phyloP scores from a whole-genome alignment of 257 asterid species.

The Scutellaria galericulata region DNA sequence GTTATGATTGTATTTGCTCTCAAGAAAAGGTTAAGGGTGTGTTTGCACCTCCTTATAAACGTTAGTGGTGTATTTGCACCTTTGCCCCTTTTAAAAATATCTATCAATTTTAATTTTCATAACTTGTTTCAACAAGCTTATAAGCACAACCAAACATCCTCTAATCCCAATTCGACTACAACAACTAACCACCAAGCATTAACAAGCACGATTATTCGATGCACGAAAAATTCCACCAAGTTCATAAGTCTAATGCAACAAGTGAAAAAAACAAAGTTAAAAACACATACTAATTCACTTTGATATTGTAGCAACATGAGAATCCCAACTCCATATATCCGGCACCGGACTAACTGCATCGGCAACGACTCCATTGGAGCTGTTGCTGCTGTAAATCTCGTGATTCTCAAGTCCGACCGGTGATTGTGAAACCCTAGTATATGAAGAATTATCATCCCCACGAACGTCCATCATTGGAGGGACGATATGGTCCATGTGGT shows the following conservation, averaged over 20 bases:
- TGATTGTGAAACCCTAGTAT: constrained; percentile 43
- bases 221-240: not conserved
- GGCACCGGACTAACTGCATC: constrained; percentile 46
- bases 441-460: constrained; percentile 43
- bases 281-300: constrained; percentile 42
- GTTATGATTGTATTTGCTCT: too few relatives aligned
- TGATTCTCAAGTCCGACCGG: constrained; percentile 37
- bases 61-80: too few relatives aligned
- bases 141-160: not conserved
- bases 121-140: too few relatives aligned
- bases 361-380: constrained; percentile 43
- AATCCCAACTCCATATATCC: constrained; percentile 71
- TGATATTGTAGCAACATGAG: constrained; percentile 50
- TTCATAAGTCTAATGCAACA: constrained; percentile 8
- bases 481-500: constrained; percentile 40
- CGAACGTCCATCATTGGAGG: constrained; percentile 44
- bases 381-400: constrained; percentile 43
- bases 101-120: too few relatives aligned
- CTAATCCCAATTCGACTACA: not conserved
- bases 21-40: too few relatives aligned
- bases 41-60: too few relatives aligned
- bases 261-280: not conserved
- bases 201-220: not conserved
- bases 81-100: too few relatives aligned
- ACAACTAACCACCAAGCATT: not conserved